Percentiles rank a stretch among this genome's conserved stretches.
Conservation (phyloP, 208 protist species). For the Wallacemonas sp. region DNA sequence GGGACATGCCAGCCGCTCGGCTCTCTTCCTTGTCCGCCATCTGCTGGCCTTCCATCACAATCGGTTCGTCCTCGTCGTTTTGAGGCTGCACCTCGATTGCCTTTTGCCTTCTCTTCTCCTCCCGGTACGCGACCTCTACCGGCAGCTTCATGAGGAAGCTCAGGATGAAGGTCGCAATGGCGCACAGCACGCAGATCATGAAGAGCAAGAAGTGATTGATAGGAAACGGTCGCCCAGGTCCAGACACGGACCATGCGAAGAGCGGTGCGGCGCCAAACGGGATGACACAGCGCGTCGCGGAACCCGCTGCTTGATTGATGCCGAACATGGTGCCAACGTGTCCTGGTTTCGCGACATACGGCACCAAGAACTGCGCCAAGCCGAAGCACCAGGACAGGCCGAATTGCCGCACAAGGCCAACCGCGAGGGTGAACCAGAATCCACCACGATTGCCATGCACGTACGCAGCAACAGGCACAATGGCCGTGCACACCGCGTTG, state of each 20-base stretch:
- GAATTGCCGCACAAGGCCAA: constrained; percentile 23
- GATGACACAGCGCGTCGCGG: constrained; percentile 26
- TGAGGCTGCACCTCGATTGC: neutral
- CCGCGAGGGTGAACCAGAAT: constrained; percentile 17
- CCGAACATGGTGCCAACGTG: constrained; percentile 33
- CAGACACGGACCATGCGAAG: constrained; percentile 28
- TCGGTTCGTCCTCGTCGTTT: neutral
- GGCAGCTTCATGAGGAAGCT: constrained; percentile 18
- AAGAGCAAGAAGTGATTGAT: constrained; percentile 44
- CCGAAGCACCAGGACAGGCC: constrained; percentile 26
- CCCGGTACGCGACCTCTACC: constrained; percentile 5
- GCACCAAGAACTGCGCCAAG: constrained; percentile 25
- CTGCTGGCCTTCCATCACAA: constrained; percentile 8
- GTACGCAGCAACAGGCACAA: constrained; percentile 19
- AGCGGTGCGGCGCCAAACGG: constrained; percentile 25
- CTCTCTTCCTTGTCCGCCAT: constrained; percentile 5
- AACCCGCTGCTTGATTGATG: constrained; percentile 24
- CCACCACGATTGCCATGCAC: constrained; percentile 12
- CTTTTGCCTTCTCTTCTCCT: neutral
- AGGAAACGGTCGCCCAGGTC: constrained; percentile 15
- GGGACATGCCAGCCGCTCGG: too few species aligned
- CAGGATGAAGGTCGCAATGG: constrained; percentile 13
- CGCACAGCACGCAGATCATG: constrained; percentile 22
- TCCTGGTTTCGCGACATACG: constrained; percentile 21
- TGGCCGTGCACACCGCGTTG: constrained; percentile 12